Conservation (phyloP, 2,329 filamentous ascomycete genomes). For the Daldinia sp. region DNA sequence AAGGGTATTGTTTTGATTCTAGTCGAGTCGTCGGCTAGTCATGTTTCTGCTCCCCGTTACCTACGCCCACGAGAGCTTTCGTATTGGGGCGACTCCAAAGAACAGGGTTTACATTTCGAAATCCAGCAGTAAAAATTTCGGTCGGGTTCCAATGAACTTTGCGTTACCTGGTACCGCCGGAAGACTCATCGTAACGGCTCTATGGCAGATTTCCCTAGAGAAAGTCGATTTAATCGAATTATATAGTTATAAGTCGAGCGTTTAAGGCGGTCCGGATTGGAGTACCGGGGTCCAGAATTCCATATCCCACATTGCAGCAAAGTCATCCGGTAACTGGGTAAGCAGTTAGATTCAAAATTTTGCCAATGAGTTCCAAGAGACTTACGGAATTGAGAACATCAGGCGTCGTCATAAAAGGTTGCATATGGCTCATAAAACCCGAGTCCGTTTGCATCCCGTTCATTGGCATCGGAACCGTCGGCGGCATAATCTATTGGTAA, state of each 20-base stretch:
- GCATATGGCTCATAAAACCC: constrained; percentile 37
- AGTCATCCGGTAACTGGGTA: constrained; percentile 44
- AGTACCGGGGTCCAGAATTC: constrained; percentile 46
- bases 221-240: not conserved
- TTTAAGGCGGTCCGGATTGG: constrained; percentile 25
- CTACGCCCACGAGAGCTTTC: not conserved
- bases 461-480: constrained; percentile 32
- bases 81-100: not conserved
- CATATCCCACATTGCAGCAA: constrained; percentile 42
- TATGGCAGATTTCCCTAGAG: not conserved
- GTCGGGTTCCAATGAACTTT: not conserved
- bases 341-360: constrained; percentile 19
- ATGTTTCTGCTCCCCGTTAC: not conserved
- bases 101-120: not conserved
- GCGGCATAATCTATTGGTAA: constrained; percentile 32
- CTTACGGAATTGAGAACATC: constrained; percentile 42
- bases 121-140: not conserved
- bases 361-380: not conserved
- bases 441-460: constrained; percentile 34
- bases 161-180: not conserved
- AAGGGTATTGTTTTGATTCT: not conserved
- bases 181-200: not conserved
- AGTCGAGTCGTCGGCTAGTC: not conserved
- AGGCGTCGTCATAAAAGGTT: constrained; percentile 39
- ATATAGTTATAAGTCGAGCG: not conserved